These are phyloP conservation scores for Leishmania mexicana DNA, from an alignment of 208 protist genomes.

Conservation along the genomic window DNA sequence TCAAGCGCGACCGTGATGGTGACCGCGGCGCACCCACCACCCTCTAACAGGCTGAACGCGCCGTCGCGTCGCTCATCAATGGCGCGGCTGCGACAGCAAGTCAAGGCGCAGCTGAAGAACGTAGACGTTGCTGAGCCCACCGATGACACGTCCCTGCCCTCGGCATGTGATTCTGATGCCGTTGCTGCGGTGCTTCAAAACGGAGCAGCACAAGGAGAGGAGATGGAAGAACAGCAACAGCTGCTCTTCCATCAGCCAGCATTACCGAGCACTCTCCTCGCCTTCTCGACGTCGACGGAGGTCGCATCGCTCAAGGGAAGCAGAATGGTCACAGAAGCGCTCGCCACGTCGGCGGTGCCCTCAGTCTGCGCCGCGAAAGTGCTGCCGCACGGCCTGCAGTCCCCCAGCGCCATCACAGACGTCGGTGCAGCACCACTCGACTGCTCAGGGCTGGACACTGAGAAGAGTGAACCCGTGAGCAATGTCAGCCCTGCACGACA, in stretches of 20 bases:
- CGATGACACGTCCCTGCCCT: background rate
- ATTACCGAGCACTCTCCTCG: background rate
- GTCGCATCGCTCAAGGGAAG: background rate
- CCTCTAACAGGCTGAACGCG: slow-evolving; percentile 9
- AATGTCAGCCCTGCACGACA: background rate
- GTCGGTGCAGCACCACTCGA: slow-evolving; percentile 5
- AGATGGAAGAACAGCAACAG: background rate
- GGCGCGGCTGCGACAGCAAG: slow-evolving; percentile 12
- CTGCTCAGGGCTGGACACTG: background rate
- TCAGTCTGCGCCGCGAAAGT: slow-evolving; percentile 12
- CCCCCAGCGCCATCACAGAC: slow-evolving; percentile 27
- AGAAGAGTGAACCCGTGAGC: background rate
- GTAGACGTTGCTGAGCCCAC: background rate
- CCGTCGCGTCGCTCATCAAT: slow-evolving; percentile 19
- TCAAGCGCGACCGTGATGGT: background rate
- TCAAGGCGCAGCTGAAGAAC: background rate
- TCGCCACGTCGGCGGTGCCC: background rate
- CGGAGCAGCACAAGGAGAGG: background rate
- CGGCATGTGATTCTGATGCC: background rate
- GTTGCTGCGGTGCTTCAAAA: background rate
- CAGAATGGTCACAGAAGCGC: background rate
- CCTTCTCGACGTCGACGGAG: background rate
- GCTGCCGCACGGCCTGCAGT: slow-evolving; percentile 25
- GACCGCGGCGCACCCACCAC: slow-evolving; percentile 6
- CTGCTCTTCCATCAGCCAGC: slow-evolving; percentile 16